Evolutionary conservation across 805 yeast species (phyloP).

Genomic region (Pichia membranifaciens): DNA sequence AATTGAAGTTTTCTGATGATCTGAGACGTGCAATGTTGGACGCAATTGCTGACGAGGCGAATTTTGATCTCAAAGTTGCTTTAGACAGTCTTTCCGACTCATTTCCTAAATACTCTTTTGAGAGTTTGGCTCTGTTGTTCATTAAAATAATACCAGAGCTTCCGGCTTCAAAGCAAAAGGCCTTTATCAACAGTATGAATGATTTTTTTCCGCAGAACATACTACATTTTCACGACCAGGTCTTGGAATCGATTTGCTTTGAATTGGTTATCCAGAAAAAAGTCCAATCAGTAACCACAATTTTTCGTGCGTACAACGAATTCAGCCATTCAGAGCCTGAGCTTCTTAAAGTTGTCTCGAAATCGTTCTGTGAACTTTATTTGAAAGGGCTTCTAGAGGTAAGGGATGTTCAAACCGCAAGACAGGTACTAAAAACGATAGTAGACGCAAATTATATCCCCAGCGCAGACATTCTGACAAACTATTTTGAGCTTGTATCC

Average conservation of each 20-base stretch:
- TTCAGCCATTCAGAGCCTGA: conserved; percentile 5
- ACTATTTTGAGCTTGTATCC: conserved; percentile 17
- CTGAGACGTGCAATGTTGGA: background rate
- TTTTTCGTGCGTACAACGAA: conserved; percentile 7
- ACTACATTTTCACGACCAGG: conserved; percentile 14
- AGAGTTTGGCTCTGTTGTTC: conserved; percentile 7
- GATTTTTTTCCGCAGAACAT: conserved; percentile 9
- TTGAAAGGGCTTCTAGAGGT: conserved; percentile 13
- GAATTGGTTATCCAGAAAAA: background rate
- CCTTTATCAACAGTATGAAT: conserved; percentile 5
- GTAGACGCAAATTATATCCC: conserved; percentile 15
- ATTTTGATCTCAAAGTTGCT: conserved; percentile 2
- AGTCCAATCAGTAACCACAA: conserved; percentile 1
- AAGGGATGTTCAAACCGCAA: conserved; percentile 19
- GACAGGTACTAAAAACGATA: conserved; percentile 14
- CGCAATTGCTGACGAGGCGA: background rate
- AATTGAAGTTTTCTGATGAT: conserved; percentile 8
- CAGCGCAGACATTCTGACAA: conserved; percentile 7
- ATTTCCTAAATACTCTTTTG: conserved; percentile 10
- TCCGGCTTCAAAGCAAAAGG: background rate
- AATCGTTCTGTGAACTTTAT: conserved; percentile 9
- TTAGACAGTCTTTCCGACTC: background rate
- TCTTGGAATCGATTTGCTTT: conserved; percentile 4
- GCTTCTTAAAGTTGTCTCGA: conserved; percentile 5
- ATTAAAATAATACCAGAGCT: conserved; percentile 7